A percentile compares a stretch with the other conserved stretches of the same genome.
Conservation (phyloP, 495 filamentous ascomycete genomes). For the Penicillium canariense region DNA sequence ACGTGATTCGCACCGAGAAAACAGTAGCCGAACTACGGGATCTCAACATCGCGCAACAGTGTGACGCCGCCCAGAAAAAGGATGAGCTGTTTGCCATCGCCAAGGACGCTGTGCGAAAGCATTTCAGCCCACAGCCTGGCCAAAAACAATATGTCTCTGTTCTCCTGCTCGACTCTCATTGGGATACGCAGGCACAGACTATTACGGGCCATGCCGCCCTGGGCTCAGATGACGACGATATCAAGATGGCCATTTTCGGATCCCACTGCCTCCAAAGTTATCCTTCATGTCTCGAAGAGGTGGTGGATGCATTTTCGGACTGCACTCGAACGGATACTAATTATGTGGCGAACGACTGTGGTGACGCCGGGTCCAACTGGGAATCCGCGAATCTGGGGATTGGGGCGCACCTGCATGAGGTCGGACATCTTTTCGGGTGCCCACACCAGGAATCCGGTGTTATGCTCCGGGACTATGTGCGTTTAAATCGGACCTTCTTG, state of each 20-base stretch:
- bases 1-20: slow-evolving; percentile 77
- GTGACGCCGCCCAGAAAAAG: slow-evolving; percentile 60
- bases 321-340: slow-evolving; percentile 83
- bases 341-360: slow-evolving; percentile 78
- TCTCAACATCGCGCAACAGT: slow-evolving; percentile 77
- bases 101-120: slow-evolving; percentile 65
- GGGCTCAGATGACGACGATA: slow-evolving; percentile 62
- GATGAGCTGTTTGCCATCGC: slow-evolving; percentile 74
- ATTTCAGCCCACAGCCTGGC: slow-evolving; percentile 70
- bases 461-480: slow-evolving; percentile 85
- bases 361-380: slow-evolving; percentile 84
- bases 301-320: slow-evolving; percentile 81
- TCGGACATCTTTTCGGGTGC: slow-evolving; percentile 81
- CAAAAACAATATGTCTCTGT: slow-evolving; percentile 86
- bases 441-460: slow-evolving; percentile 84
- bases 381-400: slow-evolving; percentile 90
- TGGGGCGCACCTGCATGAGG: slow-evolving; percentile 86
- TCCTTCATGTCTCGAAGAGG: slow-evolving; percentile 78
- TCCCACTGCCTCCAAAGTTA: slow-evolving; percentile 88
- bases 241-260: slow-evolving; percentile 85
- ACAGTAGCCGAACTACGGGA: slow-evolving; percentile 80
- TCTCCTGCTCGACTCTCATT: slow-evolving; percentile 80
- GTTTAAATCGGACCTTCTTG: slow-evolving; percentile 77
- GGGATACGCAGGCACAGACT: slow-evolving; percentile 67
- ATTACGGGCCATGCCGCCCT: slow-evolving; percentile 81